Evolutionary conservation across 139 green algal genomes (phyloP), one percentile per base, ranked within the genome.

Genomic region (Ettlia oleoabundans): DNA sequence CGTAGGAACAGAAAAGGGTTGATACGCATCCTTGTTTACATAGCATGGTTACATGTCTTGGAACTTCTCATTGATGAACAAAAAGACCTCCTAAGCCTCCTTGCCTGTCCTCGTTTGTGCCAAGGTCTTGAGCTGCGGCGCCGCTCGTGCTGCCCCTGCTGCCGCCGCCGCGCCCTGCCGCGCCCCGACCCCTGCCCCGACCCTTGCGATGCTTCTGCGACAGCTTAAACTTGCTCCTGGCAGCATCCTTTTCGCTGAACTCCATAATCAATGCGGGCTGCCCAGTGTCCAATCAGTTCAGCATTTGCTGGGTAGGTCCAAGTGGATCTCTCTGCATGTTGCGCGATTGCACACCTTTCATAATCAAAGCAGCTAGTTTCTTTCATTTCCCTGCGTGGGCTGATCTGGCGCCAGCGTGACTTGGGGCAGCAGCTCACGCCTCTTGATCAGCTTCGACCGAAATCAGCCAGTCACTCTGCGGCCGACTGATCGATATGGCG

Each of bases 221-320:
- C 28, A 82, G 58, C 52, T 77, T 76, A 51, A 65, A 82, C 42
- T 86, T 86, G 40, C 47, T 76, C 5, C 81, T 28, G 2, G 81
- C 71, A 13, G 81, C 81, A 52, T 86, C 81, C 52, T 86, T 86
- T n/a, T 86, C 71, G 18, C 58, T 78, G 13, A 86, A 63, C 4
- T 86, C 81, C 81, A 86, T 86, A 65, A n/a, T 65, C 18, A 65
- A n/a, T 9, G 30, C 47, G 47, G 47, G 55, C 55, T 32, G 55
- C 15, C 47, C 47, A 58, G 47, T 58, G 47, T 58, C 47, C 47
- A 58, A 58, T 15, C 47, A 58, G 47, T 15, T 58, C 15, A 24
- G 47, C 10, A 15, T 15, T 58, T 10, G 47, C 15, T 24, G 15
- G 47, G 55, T 65, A 5, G 21, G 9, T 65, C 30, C 19, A n/a